Evolutionary conservation across 2,329 filamentous ascomycete species (phyloP).

Genomic region (Colletotrichum sp.): DNA sequence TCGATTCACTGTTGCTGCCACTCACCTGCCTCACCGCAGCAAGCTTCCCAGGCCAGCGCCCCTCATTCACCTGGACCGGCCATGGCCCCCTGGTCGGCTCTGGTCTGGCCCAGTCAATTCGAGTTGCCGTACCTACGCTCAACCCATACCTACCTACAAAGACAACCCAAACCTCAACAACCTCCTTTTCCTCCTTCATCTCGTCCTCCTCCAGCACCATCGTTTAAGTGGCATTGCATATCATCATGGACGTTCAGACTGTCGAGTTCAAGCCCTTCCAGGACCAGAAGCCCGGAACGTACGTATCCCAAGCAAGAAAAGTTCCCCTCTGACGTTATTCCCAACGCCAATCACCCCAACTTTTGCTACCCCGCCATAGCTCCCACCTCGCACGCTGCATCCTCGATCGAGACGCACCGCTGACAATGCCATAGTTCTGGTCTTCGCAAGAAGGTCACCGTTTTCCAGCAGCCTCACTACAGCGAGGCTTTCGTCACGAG

Average conservation of each 20-base stretch:
- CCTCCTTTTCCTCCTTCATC: slow-evolving; percentile 14
- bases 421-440: slow-evolving; percentile 71
- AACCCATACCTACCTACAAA: neutral
- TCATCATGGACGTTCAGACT: slow-evolving; percentile 73
- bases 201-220: slow-evolving; percentile 7
- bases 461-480: slow-evolving; percentile 96
- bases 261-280: slow-evolving; percentile 85
- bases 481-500: slow-evolving; percentile 94
- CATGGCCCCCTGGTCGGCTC: neutral
- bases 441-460: slow-evolving; percentile 97
- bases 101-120: neutral
- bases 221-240: slow-evolving; percentile 9
- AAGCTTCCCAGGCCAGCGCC: slow-evolving; percentile 1
- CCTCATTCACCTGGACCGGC: neutral
- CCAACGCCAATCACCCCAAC: slow-evolving; percentile 27
- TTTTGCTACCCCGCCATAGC: slow-evolving; percentile 15
- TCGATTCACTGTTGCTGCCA: neutral
- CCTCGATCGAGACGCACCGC: neutral
- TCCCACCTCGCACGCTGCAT: neutral
- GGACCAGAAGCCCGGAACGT: slow-evolving; percentile 99
- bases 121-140: neutral
- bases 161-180: slow-evolving; percentile 20
- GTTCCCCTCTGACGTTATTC: slow-evolving; percentile 27
- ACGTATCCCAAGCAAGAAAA: slow-evolving; percentile 53
- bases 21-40: neutral